Evolutionary conservation across 106 monocot genomes (phyloP).

Genomic region (Allium cepa): DNA sequence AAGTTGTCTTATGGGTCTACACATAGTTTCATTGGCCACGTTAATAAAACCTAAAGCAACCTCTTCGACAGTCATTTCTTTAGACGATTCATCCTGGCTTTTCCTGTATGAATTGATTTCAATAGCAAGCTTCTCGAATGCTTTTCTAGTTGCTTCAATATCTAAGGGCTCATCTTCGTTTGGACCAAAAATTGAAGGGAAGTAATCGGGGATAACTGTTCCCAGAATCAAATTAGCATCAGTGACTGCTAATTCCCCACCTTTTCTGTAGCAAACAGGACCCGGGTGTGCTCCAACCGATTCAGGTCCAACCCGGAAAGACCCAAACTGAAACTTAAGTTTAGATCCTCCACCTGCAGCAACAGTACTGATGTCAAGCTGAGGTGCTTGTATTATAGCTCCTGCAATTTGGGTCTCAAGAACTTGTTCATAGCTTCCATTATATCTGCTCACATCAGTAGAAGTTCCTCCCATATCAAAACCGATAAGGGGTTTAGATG

Average conservation of each 20-base stretch:
- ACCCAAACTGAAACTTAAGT: slow-evolving; percentile 89
- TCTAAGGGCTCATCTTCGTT: slow-evolving; percentile 88
- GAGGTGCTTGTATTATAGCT: slow-evolving; percentile 89
- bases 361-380: slow-evolving; percentile 95
- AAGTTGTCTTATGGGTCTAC: slow-evolving; percentile 82
- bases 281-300: slow-evolving; percentile 99
- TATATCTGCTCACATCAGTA: slow-evolving; percentile 89
- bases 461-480: slow-evolving; percentile 99
- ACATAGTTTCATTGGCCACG: slow-evolving; percentile 98
- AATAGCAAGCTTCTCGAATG: slow-evolving; percentile 49
- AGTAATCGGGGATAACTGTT: slow-evolving; percentile 76
- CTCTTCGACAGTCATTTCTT: slow-evolving; percentile 82
- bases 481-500: slow-evolving; percentile 77
- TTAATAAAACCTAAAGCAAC: slow-evolving; percentile 89
- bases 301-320: slow-evolving; percentile 92
- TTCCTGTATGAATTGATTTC: slow-evolving; percentile 69
- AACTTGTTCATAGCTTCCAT: slow-evolving; percentile 84
- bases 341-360: slow-evolving; percentile 98
- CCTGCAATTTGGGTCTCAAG: slow-evolving; percentile 94
- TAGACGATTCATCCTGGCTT: slow-evolving; percentile 43
- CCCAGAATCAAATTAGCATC: slow-evolving; percentile 92
- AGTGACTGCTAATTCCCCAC: slow-evolving; percentile 87
- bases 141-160: slow-evolving; percentile 53
- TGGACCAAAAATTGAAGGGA: slow-evolving; percentile 92
- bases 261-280: slow-evolving; percentile 95